phyloP scores from a whole-genome alignment of 176 grass and related monocot species.

The Cymbopogon citratus region DNA sequence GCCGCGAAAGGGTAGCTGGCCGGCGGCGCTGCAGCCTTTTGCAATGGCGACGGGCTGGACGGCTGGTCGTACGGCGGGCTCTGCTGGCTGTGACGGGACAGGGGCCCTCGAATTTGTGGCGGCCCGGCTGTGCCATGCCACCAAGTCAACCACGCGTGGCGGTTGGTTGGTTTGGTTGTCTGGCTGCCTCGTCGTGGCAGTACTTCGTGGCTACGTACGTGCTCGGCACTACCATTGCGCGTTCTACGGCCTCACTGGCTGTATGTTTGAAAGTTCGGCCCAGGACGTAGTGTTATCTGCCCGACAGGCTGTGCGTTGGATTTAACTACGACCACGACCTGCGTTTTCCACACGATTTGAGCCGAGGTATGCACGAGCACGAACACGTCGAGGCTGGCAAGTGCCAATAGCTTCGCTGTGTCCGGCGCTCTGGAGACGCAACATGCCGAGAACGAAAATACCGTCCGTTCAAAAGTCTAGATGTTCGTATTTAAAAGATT shows the following conservation, averaged over 20 bases:
- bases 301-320: background rate
- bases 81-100: background rate
- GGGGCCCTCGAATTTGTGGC: background rate
- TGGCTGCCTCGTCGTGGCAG: background rate
- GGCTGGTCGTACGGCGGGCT: background rate
- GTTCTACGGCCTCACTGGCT: no score
- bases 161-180: background rate
- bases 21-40: no score
- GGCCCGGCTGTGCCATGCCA: background rate
- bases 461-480: no score
- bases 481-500: no score
- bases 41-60: background rate
- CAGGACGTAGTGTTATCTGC: no score
- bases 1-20: no score
- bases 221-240: background rate
- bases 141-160: slow-evolving; percentile 11
- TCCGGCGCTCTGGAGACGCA: no score
- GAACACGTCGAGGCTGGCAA: no score
- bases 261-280: no score
- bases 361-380: background rate
- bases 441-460: no score
- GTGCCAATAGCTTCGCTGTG: no score
- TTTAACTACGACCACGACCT: background rate
- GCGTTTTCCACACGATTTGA: background rate
- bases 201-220: background rate